A percentile compares a stretch with the other conserved stretches of the same genome.
Conservation (phyloP, 768 basidiomycete genomes). For the Hebeloma cylindrosporum region DNA sequence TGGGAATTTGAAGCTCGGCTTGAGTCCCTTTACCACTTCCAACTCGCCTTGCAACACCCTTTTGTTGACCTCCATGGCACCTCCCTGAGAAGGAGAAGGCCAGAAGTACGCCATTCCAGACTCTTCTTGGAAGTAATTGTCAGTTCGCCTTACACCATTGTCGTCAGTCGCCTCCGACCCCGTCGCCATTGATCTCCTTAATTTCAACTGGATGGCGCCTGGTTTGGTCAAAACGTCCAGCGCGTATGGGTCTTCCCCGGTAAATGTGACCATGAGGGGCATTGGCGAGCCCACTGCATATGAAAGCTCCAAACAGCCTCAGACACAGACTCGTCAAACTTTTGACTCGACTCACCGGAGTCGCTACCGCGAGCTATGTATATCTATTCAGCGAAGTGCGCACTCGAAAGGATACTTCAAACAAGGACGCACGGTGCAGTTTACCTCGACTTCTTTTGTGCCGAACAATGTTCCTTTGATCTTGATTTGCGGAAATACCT, state of each 20-base stretch:
- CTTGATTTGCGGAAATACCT: slow-evolving; percentile 26
- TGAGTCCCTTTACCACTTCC: slow-evolving; percentile 43
- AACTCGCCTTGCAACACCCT: slow-evolving; percentile 52
- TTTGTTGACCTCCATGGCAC: slow-evolving; percentile 27
- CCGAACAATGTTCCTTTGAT: slow-evolving; percentile 36
- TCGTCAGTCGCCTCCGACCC: slow-evolving; percentile 48
- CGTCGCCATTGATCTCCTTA: slow-evolving; percentile 48
- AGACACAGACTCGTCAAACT: background rate
- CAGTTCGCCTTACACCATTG: slow-evolving; percentile 36
- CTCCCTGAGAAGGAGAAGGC: slow-evolving; percentile 37
- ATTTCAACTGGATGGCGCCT: slow-evolving; percentile 38
- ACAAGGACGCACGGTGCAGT: slow-evolving; percentile 30
- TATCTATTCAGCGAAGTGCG: background rate
- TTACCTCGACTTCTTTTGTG: slow-evolving; percentile 30
- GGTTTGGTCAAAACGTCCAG: slow-evolving; percentile 49
- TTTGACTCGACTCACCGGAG: slow-evolving; percentile 29
- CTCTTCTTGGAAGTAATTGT: slow-evolving; percentile 45
- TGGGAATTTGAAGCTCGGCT: slow-evolving; percentile 40
- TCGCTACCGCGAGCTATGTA: slow-evolving; percentile 49
- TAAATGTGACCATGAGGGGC: slow-evolving; percentile 49
- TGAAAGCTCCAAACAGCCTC: slow-evolving; percentile 35
- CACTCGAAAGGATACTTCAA: background rate
- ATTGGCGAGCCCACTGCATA: slow-evolving; percentile 53
- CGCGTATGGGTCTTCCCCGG: slow-evolving; percentile 43
- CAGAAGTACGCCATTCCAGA: slow-evolving; percentile 51